Evolutionary conservation across 2,329 filamentous ascomycete species (phyloP), one percentile per base, ranked within the genome.

Genomic region (Diaporthe ilicicola): DNA sequence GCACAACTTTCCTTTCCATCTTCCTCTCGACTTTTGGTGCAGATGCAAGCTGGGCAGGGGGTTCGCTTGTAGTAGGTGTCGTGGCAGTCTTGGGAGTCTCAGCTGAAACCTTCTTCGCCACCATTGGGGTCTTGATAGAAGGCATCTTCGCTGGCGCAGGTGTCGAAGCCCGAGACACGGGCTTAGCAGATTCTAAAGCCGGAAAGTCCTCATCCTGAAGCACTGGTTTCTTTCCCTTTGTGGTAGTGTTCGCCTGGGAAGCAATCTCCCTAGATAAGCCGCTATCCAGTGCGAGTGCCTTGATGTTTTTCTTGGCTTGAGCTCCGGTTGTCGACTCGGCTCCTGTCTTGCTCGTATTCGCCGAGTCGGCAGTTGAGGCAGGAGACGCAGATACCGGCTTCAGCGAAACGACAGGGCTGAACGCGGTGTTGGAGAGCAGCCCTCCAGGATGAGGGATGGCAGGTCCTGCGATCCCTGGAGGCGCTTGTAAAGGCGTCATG

Each of bases 161-260:
- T 53, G 79, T 72, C 17, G 72, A 67, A 13, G 70, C 34, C n/a
- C 64, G 67, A 24, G 70, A 72, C 9, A n/a, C 78, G 10, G 77
- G 70, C 72, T 84, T 86, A 27, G 83, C 79, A 12, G 86, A 81
- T 72, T 87, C 84, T 7, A 91, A 80, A 3, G 88, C 86, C 13
- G 90, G 90, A 74, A 91, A 92, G 74, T 92, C 89, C 74, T 91
- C 89, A 29, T 90, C 87, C 71, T 89, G 85, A 54, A 90, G 78
- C 37, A 86, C 72, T 24, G 69, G 19, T 48, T 77, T 72, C 65
- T 76, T 80, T 37, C 76, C 76, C 73, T 81, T 81, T 6, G 73
- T 46, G 17, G 77, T 70, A 1, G 34, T 29, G 70, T 80, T 80
- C 3, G 77, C 74, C 73, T 82, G 81, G 1, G 82, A 76, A 1